These are phyloP conservation scores for Sugiyamaella mastotermitis DNA, from an alignment of 805 yeast species.

Conservation along the genomic window DNA sequence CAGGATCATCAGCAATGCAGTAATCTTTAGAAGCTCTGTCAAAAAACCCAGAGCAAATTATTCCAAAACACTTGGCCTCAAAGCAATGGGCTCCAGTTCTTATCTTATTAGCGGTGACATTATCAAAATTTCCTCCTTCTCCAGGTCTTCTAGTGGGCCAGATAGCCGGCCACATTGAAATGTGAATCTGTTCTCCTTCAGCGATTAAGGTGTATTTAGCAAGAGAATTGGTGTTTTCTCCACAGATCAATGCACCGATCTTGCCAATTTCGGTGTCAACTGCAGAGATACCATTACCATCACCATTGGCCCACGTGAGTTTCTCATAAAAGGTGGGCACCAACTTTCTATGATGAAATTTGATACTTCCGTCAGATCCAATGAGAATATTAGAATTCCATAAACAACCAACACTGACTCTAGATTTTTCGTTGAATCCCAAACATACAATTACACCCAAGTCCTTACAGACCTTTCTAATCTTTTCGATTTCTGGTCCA, in stretches of 20 bases:
- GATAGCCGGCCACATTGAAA: too few species aligned
- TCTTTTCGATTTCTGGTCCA: too few species aligned
- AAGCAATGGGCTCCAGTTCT: constrained; percentile 25
- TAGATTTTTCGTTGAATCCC: constrained; percentile 24
- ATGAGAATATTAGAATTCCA: constrained; percentile 24
- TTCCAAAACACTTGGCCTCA: constrained; percentile 25
- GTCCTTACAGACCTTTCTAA: too few species aligned
- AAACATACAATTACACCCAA: too few species aligned
- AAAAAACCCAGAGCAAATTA: constrained; percentile 22
- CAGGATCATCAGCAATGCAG: constrained; percentile 24
- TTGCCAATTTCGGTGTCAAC: constrained; percentile 22
- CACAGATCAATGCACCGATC: constrained; percentile 23
- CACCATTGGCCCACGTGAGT: constrained; percentile 23
- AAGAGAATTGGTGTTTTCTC: constrained; percentile 25
- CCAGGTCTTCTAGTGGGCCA: too few species aligned
- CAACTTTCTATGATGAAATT: constrained; percentile 21
- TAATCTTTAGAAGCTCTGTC: constrained; percentile 21
- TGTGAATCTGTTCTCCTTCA: constrained; percentile 26
- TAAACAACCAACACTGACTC: constrained; percentile 23
- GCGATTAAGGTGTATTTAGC: constrained; percentile 23
- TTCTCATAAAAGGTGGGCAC: constrained; percentile 24
- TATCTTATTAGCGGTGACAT: constrained; percentile 21
- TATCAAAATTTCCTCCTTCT: too few species aligned
- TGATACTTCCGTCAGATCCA: constrained; percentile 19
- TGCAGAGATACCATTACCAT: constrained; percentile 21